These are phyloP conservation scores for Aspergillus diversus DNA, from an alignment of 495 filamentous ascomycete species.

Conservation along the genomic window DNA sequence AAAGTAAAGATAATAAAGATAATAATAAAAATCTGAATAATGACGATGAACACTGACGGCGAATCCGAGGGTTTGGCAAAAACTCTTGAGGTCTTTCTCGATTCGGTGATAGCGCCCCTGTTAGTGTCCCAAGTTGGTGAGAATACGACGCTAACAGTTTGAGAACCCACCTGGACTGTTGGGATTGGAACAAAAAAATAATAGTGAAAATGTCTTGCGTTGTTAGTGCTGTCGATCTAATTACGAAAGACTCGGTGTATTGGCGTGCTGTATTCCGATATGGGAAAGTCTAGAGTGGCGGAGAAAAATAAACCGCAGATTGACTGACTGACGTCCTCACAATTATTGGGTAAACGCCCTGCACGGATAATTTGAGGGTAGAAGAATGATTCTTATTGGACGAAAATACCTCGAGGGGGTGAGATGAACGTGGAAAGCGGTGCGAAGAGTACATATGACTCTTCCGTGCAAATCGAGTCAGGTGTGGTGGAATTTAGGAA, in stretches of 20 bases:
- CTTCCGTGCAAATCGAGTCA: too few species aligned
- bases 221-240: constrained; percentile 8
- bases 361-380: not conserved
- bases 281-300: not conserved
- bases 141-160: constrained; percentile 1
- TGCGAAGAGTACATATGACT: too few species aligned
- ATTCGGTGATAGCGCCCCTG: constrained; percentile 2
- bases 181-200: not conserved
- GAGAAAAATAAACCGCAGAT: not conserved
- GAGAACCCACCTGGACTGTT: not conserved
- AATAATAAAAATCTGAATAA: not conserved
- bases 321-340: not conserved
- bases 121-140: constrained; percentile 1
- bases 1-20: not conserved
- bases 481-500: too few species aligned
- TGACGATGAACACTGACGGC: not conserved
- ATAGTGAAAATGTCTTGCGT: constrained; percentile 8
- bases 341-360: not conserved
- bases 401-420: not conserved
- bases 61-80: not conserved
- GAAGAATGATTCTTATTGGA: not conserved
- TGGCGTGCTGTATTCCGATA: not conserved
- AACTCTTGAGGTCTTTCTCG: not conserved
- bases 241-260: not conserved
- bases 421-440: not conserved